A percentile compares a stretch with the other conserved stretches of the same genome.
Evolutionary conservation across 1,284 basidiomycete genomes (phyloP).

Genomic region (Heterobasidion occidentale): DNA sequence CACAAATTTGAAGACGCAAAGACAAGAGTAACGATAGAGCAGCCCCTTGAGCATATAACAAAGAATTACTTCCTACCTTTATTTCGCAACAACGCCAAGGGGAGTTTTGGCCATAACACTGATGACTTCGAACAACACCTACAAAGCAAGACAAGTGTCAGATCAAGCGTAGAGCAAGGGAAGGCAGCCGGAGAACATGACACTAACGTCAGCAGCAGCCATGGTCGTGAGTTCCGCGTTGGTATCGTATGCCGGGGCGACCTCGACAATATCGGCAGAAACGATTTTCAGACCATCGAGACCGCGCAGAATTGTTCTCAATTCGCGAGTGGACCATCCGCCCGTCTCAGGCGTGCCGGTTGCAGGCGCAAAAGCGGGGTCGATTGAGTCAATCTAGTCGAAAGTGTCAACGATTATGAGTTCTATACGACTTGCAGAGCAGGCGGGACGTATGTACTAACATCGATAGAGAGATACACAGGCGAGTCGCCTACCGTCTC

Average conservation of each 20-base stretch:
- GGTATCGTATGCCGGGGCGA: conserved; percentile 75
- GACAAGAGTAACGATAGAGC: too few relatives aligned
- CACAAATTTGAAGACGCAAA: too few relatives aligned
- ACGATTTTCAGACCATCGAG: conserved; percentile 67
- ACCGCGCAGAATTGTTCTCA: conserved; percentile 67
- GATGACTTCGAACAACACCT: conserved; percentile 69
- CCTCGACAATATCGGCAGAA: conserved; percentile 77
- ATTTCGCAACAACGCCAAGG: conserved; percentile 42
- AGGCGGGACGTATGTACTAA: conserved; percentile 21
- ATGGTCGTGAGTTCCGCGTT: conserved; percentile 74
- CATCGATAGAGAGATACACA: conserved; percentile 70
- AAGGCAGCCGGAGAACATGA: neutral
- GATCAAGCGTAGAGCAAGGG: neutral
- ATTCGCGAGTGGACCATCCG: conserved; percentile 72
- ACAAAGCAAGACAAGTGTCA: conserved; percentile 6
- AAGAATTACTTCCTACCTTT: neutral
- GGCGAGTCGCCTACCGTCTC: conserved; percentile 59
- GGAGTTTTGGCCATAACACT: conserved; percentile 74
- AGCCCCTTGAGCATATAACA: too few relatives aligned
- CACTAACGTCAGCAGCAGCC: conserved; percentile 70
- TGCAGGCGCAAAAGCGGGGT: conserved; percentile 74
- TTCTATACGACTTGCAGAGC: neutral
- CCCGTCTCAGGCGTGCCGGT: conserved; percentile 68
- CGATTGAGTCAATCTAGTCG: conserved; percentile 61
- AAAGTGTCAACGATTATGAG: neutral